A percentile compares a stretch with the other conserved stretches of the same genome.
These are phyloP conservation scores for Taiozyma sp. DNA, from an alignment of 1,139 yeast genomes.

Conservation along the genomic window DNA sequence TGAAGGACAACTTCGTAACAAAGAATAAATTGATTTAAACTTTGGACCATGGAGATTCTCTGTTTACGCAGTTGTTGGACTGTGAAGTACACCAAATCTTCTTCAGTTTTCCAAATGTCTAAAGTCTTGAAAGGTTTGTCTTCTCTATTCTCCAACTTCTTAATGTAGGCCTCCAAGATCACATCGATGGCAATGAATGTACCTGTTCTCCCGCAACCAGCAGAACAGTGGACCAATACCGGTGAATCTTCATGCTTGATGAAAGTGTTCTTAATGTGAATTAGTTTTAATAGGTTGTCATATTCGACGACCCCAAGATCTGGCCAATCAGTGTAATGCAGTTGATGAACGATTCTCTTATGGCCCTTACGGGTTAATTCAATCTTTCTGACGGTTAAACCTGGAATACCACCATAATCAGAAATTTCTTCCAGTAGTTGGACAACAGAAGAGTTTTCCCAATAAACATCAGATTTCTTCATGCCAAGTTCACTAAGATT, in stretches of 20 bases:
- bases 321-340: constrained; percentile 77
- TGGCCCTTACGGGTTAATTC: constrained; percentile 16
- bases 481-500: constrained; percentile 47
- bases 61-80: constrained; percentile 57
- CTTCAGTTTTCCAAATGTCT: constrained; percentile 32
- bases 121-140: constrained; percentile 5
- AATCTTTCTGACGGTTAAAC: constrained; percentile 30
- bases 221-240: constrained; percentile 77
- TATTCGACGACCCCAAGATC: constrained; percentile 70
- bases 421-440: constrained; percentile 26
- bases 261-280: constrained; percentile 43
- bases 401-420: constrained; percentile 26
- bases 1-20: constrained; percentile 56
- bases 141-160: constrained; percentile 8
- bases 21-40: constrained; percentile 65
- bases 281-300: constrained; percentile 47
- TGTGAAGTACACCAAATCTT: constrained; percentile 26
- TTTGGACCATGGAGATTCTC: constrained; percentile 82
- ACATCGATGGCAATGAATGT: constrained; percentile 77
- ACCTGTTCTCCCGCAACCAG: constrained; percentile 93
- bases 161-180: constrained; percentile 38
- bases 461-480: constrained; percentile 52
- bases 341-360: constrained; percentile 43
- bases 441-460: constrained; percentile 35
- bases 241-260: constrained; percentile 30